Evolutionary conservation across 1,139 yeast species (phyloP), one percentile per base, ranked within the genome.

Genomic region (Citeromyces hawaiiensis): DNA sequence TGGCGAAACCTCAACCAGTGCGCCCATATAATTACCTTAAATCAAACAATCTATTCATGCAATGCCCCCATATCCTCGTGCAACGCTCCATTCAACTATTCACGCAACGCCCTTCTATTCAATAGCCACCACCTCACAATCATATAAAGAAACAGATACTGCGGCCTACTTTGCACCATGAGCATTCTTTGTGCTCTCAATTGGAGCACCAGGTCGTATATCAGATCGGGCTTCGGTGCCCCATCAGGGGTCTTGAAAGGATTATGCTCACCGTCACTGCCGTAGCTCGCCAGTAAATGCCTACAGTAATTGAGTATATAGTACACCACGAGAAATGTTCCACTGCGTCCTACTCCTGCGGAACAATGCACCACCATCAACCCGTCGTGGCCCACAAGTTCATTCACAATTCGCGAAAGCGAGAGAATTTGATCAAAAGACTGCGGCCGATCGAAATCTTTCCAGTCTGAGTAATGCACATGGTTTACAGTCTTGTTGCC

Each of bases 311-410:
- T 65, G 42, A 66, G 53, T 30, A 75, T 57, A 47, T 76, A 72
- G 52, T 83, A 88, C 39, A 79, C 54, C 2, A 83, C 76, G 17
- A 83, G 73, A 50, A 76, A 83, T 0, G 93, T 82, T 1, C 94
- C 94, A 0, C 93, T 76, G 43, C 94, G 62, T 4, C 94, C 94
- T 16, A 83, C 87, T 0, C 94, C 94, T 0, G 94, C 94, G 2
- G 91, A 80, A 50, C 94, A 83, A 53, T 83, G 94, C 2, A 81
- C 78, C 15, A 71, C 52, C 18, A 67, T 46, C 51, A 9, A 46
- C 43, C 21, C 54, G 46, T 29, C 56, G 40, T 15, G 50, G 39
- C 42, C 44, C 35, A 49, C 47, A 23, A 51, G 42, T 14, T 48
- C 43, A 45, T 61, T 56, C 4, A 57, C 62, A 7, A 45, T 39